Conservation (phyloP, 2,329 filamentous ascomycete genomes). For the Lachnellula subtilissima region DNA sequence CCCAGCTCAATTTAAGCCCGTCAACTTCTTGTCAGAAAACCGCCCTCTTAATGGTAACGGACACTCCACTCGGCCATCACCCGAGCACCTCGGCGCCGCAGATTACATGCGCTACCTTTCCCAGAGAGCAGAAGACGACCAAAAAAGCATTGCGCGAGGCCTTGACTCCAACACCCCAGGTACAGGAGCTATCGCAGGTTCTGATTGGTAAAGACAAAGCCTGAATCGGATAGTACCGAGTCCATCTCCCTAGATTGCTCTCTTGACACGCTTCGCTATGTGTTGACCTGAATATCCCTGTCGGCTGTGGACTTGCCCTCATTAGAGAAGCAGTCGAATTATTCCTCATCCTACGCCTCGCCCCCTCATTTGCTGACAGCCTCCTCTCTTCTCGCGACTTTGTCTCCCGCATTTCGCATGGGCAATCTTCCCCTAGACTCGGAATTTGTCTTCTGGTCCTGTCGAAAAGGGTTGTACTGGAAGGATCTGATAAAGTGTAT, state of each 20-base stretch:
- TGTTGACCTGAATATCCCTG: too few species aligned
- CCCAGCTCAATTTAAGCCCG: neutral
- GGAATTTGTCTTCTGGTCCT: neutral
- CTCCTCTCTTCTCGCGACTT: neutral
- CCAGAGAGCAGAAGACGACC: conserved; percentile 18
- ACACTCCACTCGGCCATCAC: neutral
- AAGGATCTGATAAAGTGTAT: neutral
- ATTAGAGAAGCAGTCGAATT: too few species aligned
- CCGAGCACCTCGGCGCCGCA: conserved; percentile 18
- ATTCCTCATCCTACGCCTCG: neutral
- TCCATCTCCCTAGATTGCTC: neutral
- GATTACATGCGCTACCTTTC: conserved; percentile 23
- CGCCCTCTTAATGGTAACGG: conserved; percentile 12
- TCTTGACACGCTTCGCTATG: neutral
- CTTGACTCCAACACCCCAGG: conserved; percentile 17
- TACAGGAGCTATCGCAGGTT: conserved; percentile 14
- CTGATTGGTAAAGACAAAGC: conserved; percentile 13
- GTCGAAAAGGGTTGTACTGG: neutral
- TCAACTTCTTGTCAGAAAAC: conserved; percentile 19
- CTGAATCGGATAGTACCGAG: neutral
- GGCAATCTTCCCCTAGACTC: neutral
- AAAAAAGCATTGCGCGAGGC: conserved; percentile 15
- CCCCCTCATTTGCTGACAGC: neutral
- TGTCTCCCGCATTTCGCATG: neutral
- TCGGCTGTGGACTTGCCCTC: too few species aligned